Conservation (phyloP, 2,329 filamentous ascomycete genomes). For the Aureobasidium sp. region DNA sequence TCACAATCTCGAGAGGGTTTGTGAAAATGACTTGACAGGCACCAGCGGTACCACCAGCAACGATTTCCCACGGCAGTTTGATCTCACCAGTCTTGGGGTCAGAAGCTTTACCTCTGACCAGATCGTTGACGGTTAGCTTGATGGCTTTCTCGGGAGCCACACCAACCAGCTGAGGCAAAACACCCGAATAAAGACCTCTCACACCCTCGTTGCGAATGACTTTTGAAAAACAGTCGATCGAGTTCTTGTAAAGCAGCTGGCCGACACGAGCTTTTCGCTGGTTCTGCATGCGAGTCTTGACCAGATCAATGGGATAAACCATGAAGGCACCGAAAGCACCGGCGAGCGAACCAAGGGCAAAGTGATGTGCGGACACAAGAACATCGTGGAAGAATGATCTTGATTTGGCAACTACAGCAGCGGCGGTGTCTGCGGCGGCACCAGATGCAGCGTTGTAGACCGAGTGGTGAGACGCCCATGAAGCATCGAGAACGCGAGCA, state of each 20-base stretch:
- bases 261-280: constrained; percentile 78
- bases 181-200: constrained; percentile 84
- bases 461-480: constrained; percentile 58
- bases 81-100: constrained; percentile 70
- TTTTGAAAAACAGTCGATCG: constrained; percentile 88
- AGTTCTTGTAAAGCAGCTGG: constrained; percentile 92
- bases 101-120: constrained; percentile 70
- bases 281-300: constrained; percentile 98
- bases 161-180: constrained; percentile 89
- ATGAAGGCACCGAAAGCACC: constrained; percentile 98
- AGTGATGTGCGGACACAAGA: constrained; percentile 80
- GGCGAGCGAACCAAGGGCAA: constrained; percentile 78
- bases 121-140: constrained; percentile 95
- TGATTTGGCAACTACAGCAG: constrained; percentile 50
- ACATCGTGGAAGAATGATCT: constrained; percentile 56
- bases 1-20: constrained; percentile 97
- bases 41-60: constrained; percentile 85
- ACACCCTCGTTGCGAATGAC: constrained; percentile 90
- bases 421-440: constrained; percentile 37
- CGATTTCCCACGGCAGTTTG: constrained; percentile 61
- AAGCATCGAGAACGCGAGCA: constrained; percentile 87
- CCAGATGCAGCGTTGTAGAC: constrained; percentile 42
- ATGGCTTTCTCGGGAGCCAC: constrained; percentile 99
- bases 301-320: constrained; percentile 97
- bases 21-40: constrained; percentile 97